Conservation (phyloP, 257 asterid genomes). For the Knoxia roxburghii region DNA sequence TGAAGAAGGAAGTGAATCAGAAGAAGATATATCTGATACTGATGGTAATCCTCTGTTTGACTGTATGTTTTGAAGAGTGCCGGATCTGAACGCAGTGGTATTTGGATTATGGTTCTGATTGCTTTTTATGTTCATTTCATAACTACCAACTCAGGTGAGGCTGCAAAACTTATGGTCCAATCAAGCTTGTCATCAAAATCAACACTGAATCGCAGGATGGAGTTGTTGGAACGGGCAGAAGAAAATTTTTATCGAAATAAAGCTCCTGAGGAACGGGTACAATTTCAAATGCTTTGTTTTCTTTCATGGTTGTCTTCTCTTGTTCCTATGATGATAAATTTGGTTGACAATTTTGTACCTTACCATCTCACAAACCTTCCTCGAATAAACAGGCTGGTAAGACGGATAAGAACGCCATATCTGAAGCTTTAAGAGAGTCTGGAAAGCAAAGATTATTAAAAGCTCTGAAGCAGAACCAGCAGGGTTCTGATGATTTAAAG, state of each 20-base stretch:
- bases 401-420: constrained; percentile 59
- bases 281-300: not conserved
- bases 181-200: constrained; percentile 38
- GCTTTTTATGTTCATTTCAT: constrained; percentile 5
- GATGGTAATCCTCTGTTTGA: constrained; percentile 52
- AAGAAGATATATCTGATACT: constrained; percentile 88
- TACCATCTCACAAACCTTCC: not conserved
- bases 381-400: constrained; percentile 38
- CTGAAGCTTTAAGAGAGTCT: constrained; percentile 61
- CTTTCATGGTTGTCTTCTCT: not conserved
- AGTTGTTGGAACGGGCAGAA: constrained; percentile 71
- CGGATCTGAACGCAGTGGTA: not conserved
- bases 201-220: constrained; percentile 52
- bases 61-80: not conserved
- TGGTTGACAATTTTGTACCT: not conserved
- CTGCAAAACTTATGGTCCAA: constrained; percentile 33
- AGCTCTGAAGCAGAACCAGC: constrained; percentile 57
- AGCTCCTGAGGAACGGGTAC: constrained; percentile 53
- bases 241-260: constrained; percentile 59
- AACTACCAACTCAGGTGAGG: constrained; percentile 43
- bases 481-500: constrained; percentile 38
- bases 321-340: not conserved
- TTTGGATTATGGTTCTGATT: constrained; percentile 16
- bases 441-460: constrained; percentile 64
- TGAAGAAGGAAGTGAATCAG: constrained; percentile 75